Evolutionary conservation across 164 flowering plant genomes (phyloP), one percentile per base, ranked within the genome.

Genomic region (Cinnamomum chago): DNA sequence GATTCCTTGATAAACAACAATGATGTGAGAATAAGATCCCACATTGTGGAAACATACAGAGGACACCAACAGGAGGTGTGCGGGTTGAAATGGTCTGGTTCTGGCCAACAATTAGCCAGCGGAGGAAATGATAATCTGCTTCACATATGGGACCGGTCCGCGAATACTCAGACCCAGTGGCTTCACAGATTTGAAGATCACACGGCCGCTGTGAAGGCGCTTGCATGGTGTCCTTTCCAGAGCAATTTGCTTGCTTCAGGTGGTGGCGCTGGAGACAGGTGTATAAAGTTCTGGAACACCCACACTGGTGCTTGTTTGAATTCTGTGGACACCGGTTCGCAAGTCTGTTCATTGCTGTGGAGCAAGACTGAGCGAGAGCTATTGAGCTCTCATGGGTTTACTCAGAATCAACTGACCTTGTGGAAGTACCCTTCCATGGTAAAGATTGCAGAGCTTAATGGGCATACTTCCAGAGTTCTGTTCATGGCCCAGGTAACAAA

Each of bases 341-440:
- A 89, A 68, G 92, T 89, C 7, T 89, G 90, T 68, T 76, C 92
- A 12, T 79, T 89, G 72, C 74, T 89, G 35, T 89, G 90, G 92
- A 89, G 83, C 75, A 87, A 84, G 76, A 83, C 81, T 65, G 92
- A 87, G 77, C 71, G 89, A 14, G 90, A 87, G 76, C 78, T 89
- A 75, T 81, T 87, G 23, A 89, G 92, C 78, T 87, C 90, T 71
- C 89, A 86, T 72, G 90, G 92, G 25, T 87, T 86, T 69, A 81
- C 87, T 50, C 81, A 86, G 76, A 89, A 87, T 80, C 92, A 89
- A 78, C 83, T 87, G 47, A 86, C 88, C 27, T 80, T 87, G 7
- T 89, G 89, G 92, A 89, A 86, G 72, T 89, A 89, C 67, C 90
- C 92, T 25, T 89, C 92, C 0, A 89, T 89, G 92, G 90, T 85